Evolutionary conservation across 228 moss, liverwort and hornwort species (phyloP), one percentile per base, ranked within the genome.

Genomic region (Sphagnum fallax): DNA sequence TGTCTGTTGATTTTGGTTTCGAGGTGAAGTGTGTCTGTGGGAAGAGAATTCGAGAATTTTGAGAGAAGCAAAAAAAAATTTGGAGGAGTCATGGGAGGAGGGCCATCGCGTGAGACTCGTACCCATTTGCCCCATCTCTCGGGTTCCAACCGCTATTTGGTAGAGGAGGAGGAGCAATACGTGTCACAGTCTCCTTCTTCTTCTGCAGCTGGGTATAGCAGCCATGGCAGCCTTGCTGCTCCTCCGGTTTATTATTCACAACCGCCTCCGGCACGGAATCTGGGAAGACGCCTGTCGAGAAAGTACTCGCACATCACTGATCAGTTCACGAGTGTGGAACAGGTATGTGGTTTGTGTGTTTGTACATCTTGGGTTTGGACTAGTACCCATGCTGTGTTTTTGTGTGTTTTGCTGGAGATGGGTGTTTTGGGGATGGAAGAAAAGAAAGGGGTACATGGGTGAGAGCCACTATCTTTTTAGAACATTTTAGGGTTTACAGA

Each of bases 271-370:
- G 50, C 77, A 5, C 53, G 53, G 63, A 52, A 6, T 16, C 69
- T 75, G 14, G 49, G 52, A 4, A 72, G 84, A 50, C 65, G 67
- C 47, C 61, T 67, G 16, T 89, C 89, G 16, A 79, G 79, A 73
- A 80, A 85, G 16, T 89, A 78, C 49, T 83, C 85, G 13, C 74
- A 60, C 53, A 85, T 89, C 66, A 61, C 67, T 4, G 89, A 89
- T 70, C 73, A 85, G 8, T 89, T 72, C 69, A 76, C 71, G 8
- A 79, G 14, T n/a, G 72, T 89, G 8, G 85, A 89, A 15, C 86
- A 89, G 83, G 88, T 82, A 66, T 18, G n/a, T n/a, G 50, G 64
- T 50, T 55, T 55, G 1, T 55, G 12, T 55, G 12, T 55, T 8
- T 55, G 12, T 55, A 55, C 10, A 49, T 50, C 47, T 62, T 16